phyloP scores from a whole-genome alignment of 2,329 filamentous ascomycete genomes.

The Chaetomiaceae sp. region DNA sequence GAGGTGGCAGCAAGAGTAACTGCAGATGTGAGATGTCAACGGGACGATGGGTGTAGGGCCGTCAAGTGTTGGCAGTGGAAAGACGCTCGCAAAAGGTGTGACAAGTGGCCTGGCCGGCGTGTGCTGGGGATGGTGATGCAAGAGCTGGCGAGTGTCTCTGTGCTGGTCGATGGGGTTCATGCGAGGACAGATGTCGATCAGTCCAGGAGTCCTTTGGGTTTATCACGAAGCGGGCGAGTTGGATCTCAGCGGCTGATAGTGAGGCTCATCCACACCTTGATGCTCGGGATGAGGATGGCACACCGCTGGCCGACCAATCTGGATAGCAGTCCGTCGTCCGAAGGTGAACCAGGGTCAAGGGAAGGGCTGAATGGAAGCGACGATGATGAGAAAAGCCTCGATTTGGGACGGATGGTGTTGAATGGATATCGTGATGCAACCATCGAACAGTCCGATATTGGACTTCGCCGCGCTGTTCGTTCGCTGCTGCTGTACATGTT shows the following conservation, averaged over 20 bases:
- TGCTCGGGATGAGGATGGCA: not conserved
- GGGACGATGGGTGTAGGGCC: not conserved
- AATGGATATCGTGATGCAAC: not conserved
- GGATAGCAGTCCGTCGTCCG: not conserved
- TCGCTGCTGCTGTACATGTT: not conserved
- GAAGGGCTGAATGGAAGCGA: not conserved
- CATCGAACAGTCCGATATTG: conserved; percentile 1
- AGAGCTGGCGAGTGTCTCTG: not conserved
- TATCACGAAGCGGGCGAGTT: not conserved
- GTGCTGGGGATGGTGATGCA: not conserved
- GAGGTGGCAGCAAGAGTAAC: too few relatives aligned
- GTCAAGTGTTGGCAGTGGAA: too few relatives aligned
- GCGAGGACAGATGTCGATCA: not conserved
- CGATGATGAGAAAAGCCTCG: not conserved
- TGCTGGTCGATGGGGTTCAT: not conserved
- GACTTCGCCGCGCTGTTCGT: not conserved
- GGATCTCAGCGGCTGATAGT: not conserved
- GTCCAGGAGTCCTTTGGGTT: not conserved
- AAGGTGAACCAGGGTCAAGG: not conserved
- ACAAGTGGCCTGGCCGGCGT: not conserved
- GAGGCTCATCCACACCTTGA: not conserved
- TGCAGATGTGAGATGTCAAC: too few relatives aligned
- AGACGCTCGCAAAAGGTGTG: not conserved
- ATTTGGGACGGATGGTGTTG: not conserved
- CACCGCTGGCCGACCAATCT: not conserved